Conservation (phyloP, 768 basidiomycete species). For the Phlebiopsis flavidoalba region DNA sequence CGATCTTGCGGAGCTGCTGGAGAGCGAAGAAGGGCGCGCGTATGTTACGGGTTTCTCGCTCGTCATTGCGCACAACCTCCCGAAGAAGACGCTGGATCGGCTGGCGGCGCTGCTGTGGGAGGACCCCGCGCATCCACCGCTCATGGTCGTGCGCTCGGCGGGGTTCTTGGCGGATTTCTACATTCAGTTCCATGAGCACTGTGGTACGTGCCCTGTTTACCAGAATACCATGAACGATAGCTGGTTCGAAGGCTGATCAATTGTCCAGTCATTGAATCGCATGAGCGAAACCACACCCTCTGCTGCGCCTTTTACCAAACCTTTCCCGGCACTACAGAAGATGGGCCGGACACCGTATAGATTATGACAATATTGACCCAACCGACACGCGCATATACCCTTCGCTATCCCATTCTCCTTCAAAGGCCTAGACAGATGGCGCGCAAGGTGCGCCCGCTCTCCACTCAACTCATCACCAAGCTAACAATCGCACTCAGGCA, state of each 20-base stretch:
- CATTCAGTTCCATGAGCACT: conserved; percentile 86
- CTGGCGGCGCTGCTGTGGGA: conserved; percentile 69
- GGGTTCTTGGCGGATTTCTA: conserved; percentile 90
- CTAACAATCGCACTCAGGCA: conserved; percentile 43
- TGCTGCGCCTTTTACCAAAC: conserved; percentile 82
- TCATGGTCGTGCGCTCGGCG: conserved; percentile 77
- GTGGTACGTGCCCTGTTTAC: conserved; percentile 44
- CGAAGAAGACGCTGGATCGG: conserved; percentile 44
- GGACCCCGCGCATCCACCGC: conserved; percentile 50
- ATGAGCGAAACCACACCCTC: conserved; percentile 66
- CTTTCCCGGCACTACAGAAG: conserved; percentile 80
- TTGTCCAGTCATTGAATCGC: conserved; percentile 76
- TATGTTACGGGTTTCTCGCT: conserved; percentile 39
- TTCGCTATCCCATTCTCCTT: conserved; percentile 87
- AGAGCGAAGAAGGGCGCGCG: conserved; percentile 16
- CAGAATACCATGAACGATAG: neutral
- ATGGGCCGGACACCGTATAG: conserved; percentile 66
- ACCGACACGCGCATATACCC: conserved; percentile 90
- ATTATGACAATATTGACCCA: conserved; percentile 76
- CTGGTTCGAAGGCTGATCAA: neutral
- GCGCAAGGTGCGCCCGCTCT: conserved; percentile 43
- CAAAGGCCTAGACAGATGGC: conserved; percentile 80
- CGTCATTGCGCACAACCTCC: conserved; percentile 82
- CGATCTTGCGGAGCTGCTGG: conserved; percentile 19
- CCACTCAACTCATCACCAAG: neutral